Evolutionary conservation across 192 early-diverging fungal genomes (phyloP), one percentile per base, ranked within the genome.

Genomic region (Anaeromyces robustus): DNA sequence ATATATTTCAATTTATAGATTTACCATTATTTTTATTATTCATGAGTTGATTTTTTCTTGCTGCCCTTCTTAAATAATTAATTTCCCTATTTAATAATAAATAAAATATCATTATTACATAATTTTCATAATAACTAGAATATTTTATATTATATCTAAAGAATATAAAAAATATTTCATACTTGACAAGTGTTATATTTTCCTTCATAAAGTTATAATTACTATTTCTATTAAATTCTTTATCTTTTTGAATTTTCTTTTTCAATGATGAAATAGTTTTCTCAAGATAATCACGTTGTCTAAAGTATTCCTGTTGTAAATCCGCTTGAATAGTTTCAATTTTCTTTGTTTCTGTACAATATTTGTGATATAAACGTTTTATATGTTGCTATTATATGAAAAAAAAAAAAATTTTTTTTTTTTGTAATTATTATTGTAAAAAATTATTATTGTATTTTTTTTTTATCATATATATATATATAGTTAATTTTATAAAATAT

Each of bases 271-370:
- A 84, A 29, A 89, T 86, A 16, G 89, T 91, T 29, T 86, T 84
- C 80, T 91, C 88, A 30, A 91, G 83, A 82, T 91, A 87, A 78
- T 91, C 87, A 30, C 89, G 86, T 81, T 91, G 90, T 17, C 90
- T 84, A 26, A 84, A 78, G 79, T 89, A 88, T 79, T 91, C 90
- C 17, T 84, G 85, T 82, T 91, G 86, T 12, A 87, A 80, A 78
- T 91, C 90, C n/a, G 82, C 82, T 39, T 89, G 87, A 29, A 84
- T 77, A 26, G 77, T 59, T 19, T 84, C 82, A 41, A 85, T 84
- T 12, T 86, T 85, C 26, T 68, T 22, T 30, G 77, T 26, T 77
- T 87, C 82, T 32, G 85, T 85, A 83, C 88, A 89, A 84, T 90
- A 91, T 83, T 91, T 91, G 79, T 91, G 89, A 82, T 90, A 91